Evolutionary conservation across 345 rosid species (phyloP).

Genomic region (Microthlaspi erraticum): DNA sequence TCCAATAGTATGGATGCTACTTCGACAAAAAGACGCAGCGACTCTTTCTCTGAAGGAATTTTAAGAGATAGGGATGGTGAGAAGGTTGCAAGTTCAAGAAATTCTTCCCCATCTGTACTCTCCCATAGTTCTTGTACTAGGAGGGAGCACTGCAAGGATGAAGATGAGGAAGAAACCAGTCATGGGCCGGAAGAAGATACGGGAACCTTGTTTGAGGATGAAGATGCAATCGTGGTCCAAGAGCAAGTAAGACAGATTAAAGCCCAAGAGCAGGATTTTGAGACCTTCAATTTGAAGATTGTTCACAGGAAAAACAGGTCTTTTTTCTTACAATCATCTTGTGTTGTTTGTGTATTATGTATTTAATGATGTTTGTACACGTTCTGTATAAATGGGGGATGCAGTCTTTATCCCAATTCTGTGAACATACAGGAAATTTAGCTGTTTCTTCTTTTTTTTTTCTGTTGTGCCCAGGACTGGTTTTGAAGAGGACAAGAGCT

Average conservation of each 20-base stretch:
- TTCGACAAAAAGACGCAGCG: slow-evolving; percentile 8
- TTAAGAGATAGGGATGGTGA: slow-evolving; percentile 15
- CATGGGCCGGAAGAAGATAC: slow-evolving; percentile 65
- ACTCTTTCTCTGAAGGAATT: slow-evolving; percentile 24
- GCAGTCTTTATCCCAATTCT: not conserved
- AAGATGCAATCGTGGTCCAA: slow-evolving; percentile 88
- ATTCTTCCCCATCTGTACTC: slow-evolving; percentile 30
- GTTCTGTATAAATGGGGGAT: not conserved
- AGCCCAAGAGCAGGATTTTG: slow-evolving; percentile 96
- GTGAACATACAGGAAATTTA: slow-evolving; percentile 5
- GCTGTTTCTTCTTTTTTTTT: slow-evolving; percentile 4
- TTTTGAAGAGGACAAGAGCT: slow-evolving; percentile 98
- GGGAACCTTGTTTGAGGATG: slow-evolving; percentile 81
- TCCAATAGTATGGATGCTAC: slow-evolving; percentile 14
- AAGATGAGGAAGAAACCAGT: slow-evolving; percentile 63
- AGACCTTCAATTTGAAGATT: slow-evolving; percentile 88
- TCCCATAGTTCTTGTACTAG: slow-evolving; percentile 30
- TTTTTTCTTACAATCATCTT: slow-evolving; percentile 26
- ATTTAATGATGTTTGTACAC: not conserved
- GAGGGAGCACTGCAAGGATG: slow-evolving; percentile 62
- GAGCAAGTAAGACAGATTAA: slow-evolving; percentile 96
- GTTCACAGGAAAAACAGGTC: slow-evolving; percentile 97
- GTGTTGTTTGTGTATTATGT: not conserved
- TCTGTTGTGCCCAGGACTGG: slow-evolving; percentile 76
- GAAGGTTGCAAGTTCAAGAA: slow-evolving; percentile 38